These are phyloP conservation scores for Daucus carota DNA, from an alignment of 129 eudicot species.

Conservation along the genomic window DNA sequence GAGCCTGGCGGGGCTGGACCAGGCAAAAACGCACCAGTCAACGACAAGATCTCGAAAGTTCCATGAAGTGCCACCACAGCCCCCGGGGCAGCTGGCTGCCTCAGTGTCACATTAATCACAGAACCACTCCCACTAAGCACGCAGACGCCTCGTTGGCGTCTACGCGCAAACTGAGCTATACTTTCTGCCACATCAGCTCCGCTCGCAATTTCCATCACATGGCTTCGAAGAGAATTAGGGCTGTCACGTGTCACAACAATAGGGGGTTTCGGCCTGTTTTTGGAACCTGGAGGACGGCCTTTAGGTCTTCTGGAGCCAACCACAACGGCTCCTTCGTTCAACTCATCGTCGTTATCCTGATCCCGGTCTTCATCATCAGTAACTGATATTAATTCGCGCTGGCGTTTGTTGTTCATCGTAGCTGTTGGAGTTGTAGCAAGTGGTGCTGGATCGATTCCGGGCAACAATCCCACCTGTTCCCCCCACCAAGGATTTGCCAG, in stretches of 20 bases:
- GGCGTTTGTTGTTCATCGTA: conserved; percentile 9
- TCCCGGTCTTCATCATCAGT: conserved; percentile 23
- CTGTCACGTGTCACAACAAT: conserved; percentile 43
- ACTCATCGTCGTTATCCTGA: conserved; percentile 21
- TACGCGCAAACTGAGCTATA: conserved; percentile 38
- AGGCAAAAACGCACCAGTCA: conserved; percentile 44
- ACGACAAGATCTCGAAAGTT: conserved; percentile 37
- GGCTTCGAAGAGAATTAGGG: conserved; percentile 51
- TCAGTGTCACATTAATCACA: conserved; percentile 31
- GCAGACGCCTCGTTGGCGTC: conserved; percentile 42
- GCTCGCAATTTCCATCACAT: conserved; percentile 35
- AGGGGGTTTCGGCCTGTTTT: conserved; percentile 40
- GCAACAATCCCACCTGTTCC: conserved; percentile 21
- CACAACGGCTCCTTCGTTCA: conserved; percentile 34
- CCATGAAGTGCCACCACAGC: conserved; percentile 37
- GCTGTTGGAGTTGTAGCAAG: not conserved
- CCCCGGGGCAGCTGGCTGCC: conserved; percentile 35
- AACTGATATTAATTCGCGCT: conserved; percentile 6
- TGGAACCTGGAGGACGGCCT: conserved; percentile 45
- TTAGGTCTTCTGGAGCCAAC: conserved; percentile 29
- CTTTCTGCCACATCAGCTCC: conserved; percentile 42
- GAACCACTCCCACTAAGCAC: conserved; percentile 35
- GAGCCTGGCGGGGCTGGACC: conserved; percentile 44
- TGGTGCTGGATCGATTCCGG: conserved; percentile 14
- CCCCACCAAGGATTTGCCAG: conserved; percentile 38